Percentiles rank a stretch among this genome's conserved stretches.
Conservation (phyloP, 108 stramenopile species). For the Skeletonema potamos region DNA sequence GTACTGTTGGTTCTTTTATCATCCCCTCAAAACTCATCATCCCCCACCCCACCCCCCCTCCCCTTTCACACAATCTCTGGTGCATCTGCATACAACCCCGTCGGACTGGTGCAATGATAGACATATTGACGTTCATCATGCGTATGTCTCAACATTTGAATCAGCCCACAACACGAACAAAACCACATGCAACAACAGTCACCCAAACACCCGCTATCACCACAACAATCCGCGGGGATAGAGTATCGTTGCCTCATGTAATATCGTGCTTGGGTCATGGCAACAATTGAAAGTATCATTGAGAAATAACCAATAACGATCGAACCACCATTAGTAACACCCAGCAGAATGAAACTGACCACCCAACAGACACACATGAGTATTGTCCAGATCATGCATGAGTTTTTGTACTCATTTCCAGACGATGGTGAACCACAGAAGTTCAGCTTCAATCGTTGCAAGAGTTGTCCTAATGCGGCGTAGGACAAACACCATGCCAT, state of each 20-base stretch:
- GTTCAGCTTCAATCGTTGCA: constrained; percentile 2
- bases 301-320: background rate
- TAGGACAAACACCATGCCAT: background rate
- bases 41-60: too few species aligned
- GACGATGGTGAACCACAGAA: background rate
- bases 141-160: constrained; percentile 11
- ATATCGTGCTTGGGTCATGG: background rate
- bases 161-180: background rate
- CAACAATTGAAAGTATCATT: background rate
- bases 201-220: background rate
- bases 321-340: background rate
- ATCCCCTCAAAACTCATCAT: too few species aligned
- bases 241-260: background rate
- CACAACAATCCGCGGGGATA: constrained; percentile 1
- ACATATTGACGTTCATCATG: background rate
- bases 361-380: too few species aligned
- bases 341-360: background rate
- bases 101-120: background rate
- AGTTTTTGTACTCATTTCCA: background rate
- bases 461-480: constrained; percentile 1
- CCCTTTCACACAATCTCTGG: background rate
- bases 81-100: background rate
- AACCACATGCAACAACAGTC: background rate
- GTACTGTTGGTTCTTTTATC: too few species aligned
- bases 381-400: background rate